Evolutionary conservation across 768 basidiomycete species (phyloP), one percentile per base, ranked within the genome.

Genomic region (Psilocybe cubensis): DNA sequence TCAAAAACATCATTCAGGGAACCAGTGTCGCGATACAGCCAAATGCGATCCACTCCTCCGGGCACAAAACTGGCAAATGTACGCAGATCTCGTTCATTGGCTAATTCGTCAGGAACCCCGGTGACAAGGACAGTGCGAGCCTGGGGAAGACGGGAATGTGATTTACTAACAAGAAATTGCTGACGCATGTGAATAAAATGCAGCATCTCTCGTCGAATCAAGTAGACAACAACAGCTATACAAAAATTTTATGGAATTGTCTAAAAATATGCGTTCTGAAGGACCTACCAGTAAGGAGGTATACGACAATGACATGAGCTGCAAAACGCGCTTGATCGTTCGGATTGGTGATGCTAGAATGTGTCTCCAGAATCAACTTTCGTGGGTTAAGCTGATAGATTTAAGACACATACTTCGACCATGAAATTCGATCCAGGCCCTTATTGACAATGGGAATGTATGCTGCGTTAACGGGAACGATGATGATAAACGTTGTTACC

Each of bases 41-140:
- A 92, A 33, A 91, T 80, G 45, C 80, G 76, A 62, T 85, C 81
- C 18, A 88, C 79, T 0, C 88, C 88, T 12, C 88, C 89, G 1
- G 89, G 89, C 2, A 89, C 79, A 61, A 86, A 86, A 58, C 80
- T 82, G 28, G 83, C 82, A 60, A 86, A 83, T 35, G 78, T 79
- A 20, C 75, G 70, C 11, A 84, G 68, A 31, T 78, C 76, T 24
- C 73, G 69, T 60, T 83, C 82, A 45, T 74, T 78, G 11, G 75
- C 78, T 21, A 83, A 69, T 53, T 83, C 79, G 33, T 81, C 76
- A 0, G 87, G 86, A 4, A 89, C 79, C 33, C 83, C 80, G 0
- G 86, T 87, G 56, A 90, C 78, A 50, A 90, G 81, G 11, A 90
- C 85, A 0, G 88, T 89, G 23, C 83, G 80, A 1, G 87, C 86